A percentile compares a stretch with the other conserved stretches of the same genome.
Conservation (phyloP, 257 asterid genomes). For the Scutellaria barbata region DNA sequence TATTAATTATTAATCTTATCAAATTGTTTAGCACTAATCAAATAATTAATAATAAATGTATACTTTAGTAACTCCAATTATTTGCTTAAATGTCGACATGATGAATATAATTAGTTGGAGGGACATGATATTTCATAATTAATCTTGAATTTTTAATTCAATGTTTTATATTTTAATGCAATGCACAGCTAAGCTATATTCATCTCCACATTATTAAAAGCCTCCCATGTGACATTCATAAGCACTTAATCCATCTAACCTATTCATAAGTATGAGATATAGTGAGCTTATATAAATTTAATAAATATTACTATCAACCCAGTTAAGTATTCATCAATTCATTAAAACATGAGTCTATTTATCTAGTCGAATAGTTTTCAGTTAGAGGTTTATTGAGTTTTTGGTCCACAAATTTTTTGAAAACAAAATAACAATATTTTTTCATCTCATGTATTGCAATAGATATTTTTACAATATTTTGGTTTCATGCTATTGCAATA, state of each 20-base stretch:
- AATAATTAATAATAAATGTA: not conserved
- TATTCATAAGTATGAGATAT: no score
- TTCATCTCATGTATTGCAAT: no score
- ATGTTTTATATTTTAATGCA: not conserved
- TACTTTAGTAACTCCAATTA: not conserved
- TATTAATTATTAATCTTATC: not conserved
- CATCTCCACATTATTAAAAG: not conserved
- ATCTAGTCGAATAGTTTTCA: no score
- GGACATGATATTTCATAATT: constrained; percentile 13
- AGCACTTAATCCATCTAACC: not conserved
- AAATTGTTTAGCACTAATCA: not conserved
- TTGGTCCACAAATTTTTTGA: no score
- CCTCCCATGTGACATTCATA: constrained; percentile 5
- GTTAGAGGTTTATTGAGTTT: no score
- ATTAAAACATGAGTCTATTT: no score
- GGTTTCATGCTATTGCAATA: no score
- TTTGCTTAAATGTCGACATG: constrained; percentile 12
- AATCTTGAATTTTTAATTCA: not conserved
- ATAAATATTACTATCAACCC: no score
- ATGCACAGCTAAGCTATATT: constrained; percentile 16
- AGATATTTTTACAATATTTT: no score
- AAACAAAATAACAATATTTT: no score
- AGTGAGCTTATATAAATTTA: no score
- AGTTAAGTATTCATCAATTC: no score
- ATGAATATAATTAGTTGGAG: constrained; percentile 20